These are phyloP conservation scores for Phytophthora sansomeana DNA, from an alignment of 352 stramenopile species.

Conservation along the genomic window DNA sequence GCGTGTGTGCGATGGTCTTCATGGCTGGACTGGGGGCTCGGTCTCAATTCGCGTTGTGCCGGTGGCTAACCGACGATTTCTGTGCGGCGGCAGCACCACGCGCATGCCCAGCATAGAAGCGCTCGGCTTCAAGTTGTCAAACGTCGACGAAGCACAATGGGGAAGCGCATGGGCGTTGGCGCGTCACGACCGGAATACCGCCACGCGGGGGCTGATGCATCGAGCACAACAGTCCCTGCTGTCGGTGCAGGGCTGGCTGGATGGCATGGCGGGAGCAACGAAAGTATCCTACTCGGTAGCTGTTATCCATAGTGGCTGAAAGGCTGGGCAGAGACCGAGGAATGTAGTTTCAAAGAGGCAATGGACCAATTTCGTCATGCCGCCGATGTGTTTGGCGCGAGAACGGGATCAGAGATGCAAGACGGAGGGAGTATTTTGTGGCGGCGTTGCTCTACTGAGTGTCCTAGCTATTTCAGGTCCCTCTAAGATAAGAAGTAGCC, in stretches of 20 bases:
- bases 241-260: too few relatives aligned
- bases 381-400: too few relatives aligned
- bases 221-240: too few relatives aligned
- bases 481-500: not conserved
- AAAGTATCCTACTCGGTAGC: too few relatives aligned
- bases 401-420: not conserved
- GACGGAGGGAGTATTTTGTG: not conserved
- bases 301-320: too few relatives aligned
- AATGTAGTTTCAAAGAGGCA: too few relatives aligned
- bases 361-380: too few relatives aligned
- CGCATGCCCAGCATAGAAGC: not conserved
- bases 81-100: not conserved
- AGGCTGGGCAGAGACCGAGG: too few relatives aligned
- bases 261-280: too few relatives aligned
- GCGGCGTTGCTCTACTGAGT: not conserved
- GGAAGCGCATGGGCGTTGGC: not conserved
- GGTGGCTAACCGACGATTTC: constrained; percentile 7
- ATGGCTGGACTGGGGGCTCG: constrained; percentile 10
- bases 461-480: not conserved
- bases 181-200: constrained; percentile 22
- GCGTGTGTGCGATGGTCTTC: constrained; percentile 6
- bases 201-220: too few relatives aligned
- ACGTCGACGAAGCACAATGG: constrained; percentile 27
- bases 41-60: constrained; percentile 18
- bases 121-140: constrained; percentile 21